phyloP scores from a whole-genome alignment of 108 stramenopile genomes.

The Pseudonitzschia multiseries region DNA sequence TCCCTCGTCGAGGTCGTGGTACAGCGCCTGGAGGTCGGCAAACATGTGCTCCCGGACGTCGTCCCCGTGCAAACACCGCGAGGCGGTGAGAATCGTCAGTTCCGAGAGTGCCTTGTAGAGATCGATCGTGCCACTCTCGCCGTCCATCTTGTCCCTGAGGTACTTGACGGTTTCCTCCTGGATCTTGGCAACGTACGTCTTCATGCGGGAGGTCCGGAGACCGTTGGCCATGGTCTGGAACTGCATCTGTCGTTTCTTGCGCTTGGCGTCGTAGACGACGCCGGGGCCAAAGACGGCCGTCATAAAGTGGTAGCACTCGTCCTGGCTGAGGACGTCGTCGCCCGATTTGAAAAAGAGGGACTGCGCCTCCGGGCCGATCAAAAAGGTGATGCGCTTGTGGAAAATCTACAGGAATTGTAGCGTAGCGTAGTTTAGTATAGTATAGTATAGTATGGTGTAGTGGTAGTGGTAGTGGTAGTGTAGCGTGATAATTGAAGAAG shows the following conservation, averaged over 20 bases:
- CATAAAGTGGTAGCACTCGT: slow-evolving; percentile 98
- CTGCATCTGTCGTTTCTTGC: slow-evolving; percentile 93
- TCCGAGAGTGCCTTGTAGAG: slow-evolving; percentile 87
- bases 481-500: not conserved
- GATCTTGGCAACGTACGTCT: slow-evolving; percentile 95
- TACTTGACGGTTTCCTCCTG: slow-evolving; percentile 87
- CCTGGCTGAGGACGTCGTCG: slow-evolving; percentile 92
- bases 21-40: slow-evolving; percentile 90
- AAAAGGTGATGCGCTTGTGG: slow-evolving; percentile 92
- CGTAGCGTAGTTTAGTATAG: too few relatives aligned
- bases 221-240: slow-evolving; percentile 96
- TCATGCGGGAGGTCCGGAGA: slow-evolving; percentile 86
- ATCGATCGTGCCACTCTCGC: slow-evolving; percentile 80
- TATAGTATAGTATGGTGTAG: slow-evolving; percentile 1
- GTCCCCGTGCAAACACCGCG: slow-evolving; percentile 95
- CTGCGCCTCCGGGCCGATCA: slow-evolving; percentile 97
- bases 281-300: slow-evolving; percentile 95
- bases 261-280: slow-evolving; percentile 95
- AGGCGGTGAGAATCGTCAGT: slow-evolving; percentile 96
- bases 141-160: slow-evolving; percentile 66
- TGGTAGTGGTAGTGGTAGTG: not conserved
- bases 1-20: slow-evolving; percentile 97
- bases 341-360: slow-evolving; percentile 92
- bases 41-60: slow-evolving; percentile 97
- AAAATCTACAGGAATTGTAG: slow-evolving; percentile 62